phyloP scores from a whole-genome alignment of 768 basidiomycete genomes.

The Calocybe cyanea region DNA sequence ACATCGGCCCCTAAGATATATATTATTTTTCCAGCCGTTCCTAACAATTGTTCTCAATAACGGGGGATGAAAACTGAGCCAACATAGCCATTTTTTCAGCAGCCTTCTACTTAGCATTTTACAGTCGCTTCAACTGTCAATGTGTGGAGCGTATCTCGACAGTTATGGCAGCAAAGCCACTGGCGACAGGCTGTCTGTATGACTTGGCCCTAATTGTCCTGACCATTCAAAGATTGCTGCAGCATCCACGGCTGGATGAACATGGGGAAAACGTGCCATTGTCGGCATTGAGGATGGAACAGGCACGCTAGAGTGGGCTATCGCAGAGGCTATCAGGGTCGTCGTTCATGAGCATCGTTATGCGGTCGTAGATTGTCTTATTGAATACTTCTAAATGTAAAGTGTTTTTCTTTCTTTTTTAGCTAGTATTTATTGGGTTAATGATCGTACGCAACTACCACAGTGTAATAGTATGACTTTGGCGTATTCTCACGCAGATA shows the following conservation, averaged over 20 bases:
- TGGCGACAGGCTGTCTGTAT: constrained; percentile 51
- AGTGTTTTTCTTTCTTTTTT: no score
- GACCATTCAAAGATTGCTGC: constrained; percentile 62
- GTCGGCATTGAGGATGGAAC: constrained; percentile 21
- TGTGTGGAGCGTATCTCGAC: constrained; percentile 60
- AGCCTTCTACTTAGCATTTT: neutral
- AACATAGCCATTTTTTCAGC: neutral
- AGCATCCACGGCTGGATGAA: constrained; percentile 69
- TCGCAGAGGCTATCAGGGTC: constrained; percentile 49
- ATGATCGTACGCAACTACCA: no score
- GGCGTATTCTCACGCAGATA: no score
- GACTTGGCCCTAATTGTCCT: constrained; percentile 60
- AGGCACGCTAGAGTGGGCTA: constrained; percentile 26
- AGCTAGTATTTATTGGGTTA: no score
- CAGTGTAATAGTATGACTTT: no score
- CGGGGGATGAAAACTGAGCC: constrained; percentile 58
- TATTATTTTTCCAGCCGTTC: constrained; percentile 51
- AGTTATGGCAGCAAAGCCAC: constrained; percentile 47
- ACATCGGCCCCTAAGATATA: neutral
- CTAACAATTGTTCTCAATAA: constrained; percentile 70
- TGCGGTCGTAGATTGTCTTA: constrained; percentile 61
- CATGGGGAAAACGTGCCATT: constrained; percentile 43
- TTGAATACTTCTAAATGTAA: constrained; percentile 32
- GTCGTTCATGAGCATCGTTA: constrained; percentile 58
- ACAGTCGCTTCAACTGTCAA: constrained; percentile 58